Evolutionary conservation across 2,329 filamentous ascomycete genomes (phyloP).

Genomic region (Cladosporium sp.): DNA sequence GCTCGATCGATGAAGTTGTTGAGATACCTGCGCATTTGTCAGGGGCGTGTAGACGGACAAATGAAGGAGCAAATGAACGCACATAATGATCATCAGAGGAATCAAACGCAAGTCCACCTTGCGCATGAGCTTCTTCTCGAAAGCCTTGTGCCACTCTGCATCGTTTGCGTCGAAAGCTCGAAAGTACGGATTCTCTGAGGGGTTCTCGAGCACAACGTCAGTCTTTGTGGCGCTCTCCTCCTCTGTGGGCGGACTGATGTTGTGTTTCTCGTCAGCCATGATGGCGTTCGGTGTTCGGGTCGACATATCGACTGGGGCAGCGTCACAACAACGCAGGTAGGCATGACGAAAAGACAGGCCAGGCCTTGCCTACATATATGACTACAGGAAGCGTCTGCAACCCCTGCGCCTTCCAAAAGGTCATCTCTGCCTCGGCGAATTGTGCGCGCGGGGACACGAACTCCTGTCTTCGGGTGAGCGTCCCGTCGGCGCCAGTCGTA

Average conservation of each 20-base stretch:
- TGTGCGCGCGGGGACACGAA: background rate
- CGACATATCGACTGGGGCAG: too few species aligned
- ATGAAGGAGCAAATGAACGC: conserved; percentile 37
- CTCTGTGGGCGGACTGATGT: background rate
- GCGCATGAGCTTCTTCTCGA: conserved; percentile 62
- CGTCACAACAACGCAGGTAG: background rate
- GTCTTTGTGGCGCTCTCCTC: conserved; percentile 1
- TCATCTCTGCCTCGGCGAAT: background rate
- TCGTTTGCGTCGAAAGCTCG: conserved; percentile 9
- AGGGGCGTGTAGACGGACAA: background rate
- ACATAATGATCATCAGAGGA: conserved; percentile 70
- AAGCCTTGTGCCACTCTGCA: conserved; percentile 18
- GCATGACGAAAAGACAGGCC: background rate
- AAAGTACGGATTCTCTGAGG: conserved; percentile 2
- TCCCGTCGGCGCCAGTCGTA: background rate
- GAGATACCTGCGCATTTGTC: conserved; percentile 45
- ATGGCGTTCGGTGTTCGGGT: background rate
- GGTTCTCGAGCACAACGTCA: background rate
- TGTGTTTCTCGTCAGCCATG: conserved; percentile 1
- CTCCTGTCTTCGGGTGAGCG: background rate
- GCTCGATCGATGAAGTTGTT: conserved; percentile 66
- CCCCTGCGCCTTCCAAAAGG: background rate
- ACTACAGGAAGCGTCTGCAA: background rate
- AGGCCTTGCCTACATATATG: background rate
- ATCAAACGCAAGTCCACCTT: conserved; percentile 71